A percentile compares a stretch with the other conserved stretches of the same genome.
Conservation (phyloP, 2,329 filamentous ascomycete species). For the Neurospora sp. region DNA sequence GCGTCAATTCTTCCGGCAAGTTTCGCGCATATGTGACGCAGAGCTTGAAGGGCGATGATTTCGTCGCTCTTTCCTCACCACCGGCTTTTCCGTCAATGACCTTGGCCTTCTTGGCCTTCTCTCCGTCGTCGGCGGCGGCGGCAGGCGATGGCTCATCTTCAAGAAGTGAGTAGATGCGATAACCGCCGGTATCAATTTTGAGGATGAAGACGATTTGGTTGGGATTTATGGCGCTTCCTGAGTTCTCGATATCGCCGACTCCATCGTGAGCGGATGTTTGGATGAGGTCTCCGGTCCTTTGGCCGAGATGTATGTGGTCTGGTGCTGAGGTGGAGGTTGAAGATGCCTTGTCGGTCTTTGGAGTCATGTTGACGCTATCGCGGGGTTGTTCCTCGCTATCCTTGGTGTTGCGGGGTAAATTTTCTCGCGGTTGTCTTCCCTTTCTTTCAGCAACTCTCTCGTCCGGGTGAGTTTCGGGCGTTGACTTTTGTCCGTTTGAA, state of each 20-base stretch:
- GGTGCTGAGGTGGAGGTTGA: background rate
- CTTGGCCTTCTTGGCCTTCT: background rate
- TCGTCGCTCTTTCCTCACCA: background rate
- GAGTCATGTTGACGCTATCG: background rate
- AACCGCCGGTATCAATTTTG: slow-evolving; percentile 2
- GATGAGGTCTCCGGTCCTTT: slow-evolving; percentile 10
- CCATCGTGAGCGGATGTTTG: background rate
- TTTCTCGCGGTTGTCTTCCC: background rate
- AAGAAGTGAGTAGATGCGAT: slow-evolving; percentile 13
- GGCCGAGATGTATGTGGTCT: background rate
- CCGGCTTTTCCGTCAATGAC: background rate
- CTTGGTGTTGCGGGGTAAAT: background rate
- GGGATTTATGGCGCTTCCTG: slow-evolving; percentile 1
- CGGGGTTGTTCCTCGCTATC: background rate
- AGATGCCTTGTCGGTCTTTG: background rate
- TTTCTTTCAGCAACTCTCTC: background rate
- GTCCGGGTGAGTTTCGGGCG: background rate
- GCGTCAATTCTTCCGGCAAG: slow-evolving; percentile 28
- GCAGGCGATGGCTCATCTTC: slow-evolving; percentile 4
- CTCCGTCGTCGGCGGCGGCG: background rate
- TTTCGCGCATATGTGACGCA: slow-evolving; percentile 15
- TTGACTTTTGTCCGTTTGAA: background rate
- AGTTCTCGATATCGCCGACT: background rate
- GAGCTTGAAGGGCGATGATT: slow-evolving; percentile 12
- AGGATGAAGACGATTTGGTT: slow-evolving; percentile 19